A percentile compares a stretch with the other conserved stretches of the same genome.
Evolutionary conservation across 495 filamentous ascomycete species (phyloP).

Genomic region (Daldinia decipiens): DNA sequence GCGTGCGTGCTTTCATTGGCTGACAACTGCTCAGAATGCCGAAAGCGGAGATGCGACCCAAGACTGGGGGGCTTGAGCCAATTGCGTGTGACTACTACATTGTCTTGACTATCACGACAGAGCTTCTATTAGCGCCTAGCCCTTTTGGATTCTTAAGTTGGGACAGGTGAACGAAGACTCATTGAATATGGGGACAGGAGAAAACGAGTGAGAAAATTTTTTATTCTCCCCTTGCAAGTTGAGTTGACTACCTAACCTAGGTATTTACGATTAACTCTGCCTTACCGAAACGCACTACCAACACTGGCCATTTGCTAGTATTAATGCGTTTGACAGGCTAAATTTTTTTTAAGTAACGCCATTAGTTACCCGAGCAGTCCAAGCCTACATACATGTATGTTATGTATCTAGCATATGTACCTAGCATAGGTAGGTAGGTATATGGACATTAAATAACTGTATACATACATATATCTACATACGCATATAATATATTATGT

Average conservation of each 20-base stretch:
- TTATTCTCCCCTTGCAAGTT: slow-evolving; percentile 15
- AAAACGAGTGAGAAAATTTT: slow-evolving; percentile 20
- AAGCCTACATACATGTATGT: neutral
- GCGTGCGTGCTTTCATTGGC: slow-evolving; percentile 42
- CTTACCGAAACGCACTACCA: slow-evolving; percentile 24
- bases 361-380: slow-evolving; percentile 19
- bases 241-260: too few relatives aligned
- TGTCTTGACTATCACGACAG: slow-evolving; percentile 44
- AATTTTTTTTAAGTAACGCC: slow-evolving; percentile 21
- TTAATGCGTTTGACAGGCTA: slow-evolving; percentile 34
- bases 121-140: slow-evolving; percentile 43
- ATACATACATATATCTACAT: neutral
- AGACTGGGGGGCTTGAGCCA: slow-evolving; percentile 35
- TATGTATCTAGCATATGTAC: neutral
- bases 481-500: neutral
- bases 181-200: slow-evolving; percentile 18
- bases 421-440: too few relatives aligned
- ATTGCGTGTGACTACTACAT: slow-evolving; percentile 43
- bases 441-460: neutral
- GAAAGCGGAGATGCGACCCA: slow-evolving; percentile 44
- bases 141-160: slow-evolving; percentile 31
- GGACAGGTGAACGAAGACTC: slow-evolving; percentile 26
- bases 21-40: slow-evolving; percentile 35
- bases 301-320: slow-evolving; percentile 18
- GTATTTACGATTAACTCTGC: slow-evolving; percentile 17